Evolutionary conservation across 495 filamentous ascomycete species (phyloP).

Genomic region (Hyphodiscus hymeniophilus): DNA sequence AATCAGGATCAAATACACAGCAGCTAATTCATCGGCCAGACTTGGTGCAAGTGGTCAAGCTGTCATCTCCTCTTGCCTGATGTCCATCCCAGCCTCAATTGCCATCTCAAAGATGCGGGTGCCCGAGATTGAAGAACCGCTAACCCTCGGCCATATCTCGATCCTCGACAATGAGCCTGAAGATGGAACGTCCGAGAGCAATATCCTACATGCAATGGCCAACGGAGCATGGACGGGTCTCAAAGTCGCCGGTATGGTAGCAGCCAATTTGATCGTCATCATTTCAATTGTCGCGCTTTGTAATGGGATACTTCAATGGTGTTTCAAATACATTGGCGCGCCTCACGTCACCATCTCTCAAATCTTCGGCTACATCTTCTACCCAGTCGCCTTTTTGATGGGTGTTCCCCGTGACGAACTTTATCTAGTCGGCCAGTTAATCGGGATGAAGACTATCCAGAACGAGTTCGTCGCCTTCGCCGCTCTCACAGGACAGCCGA

Average conservation of each 20-base stretch:
- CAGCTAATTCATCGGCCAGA: too few species aligned
- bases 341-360: conserved; percentile 59
- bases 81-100: conserved; percentile 85
- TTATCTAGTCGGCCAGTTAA: conserved; percentile 65
- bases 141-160: conserved; percentile 70
- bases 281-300: conserved; percentile 69
- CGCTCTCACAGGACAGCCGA: conserved; percentile 35
- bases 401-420: conserved; percentile 74
- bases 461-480: conserved; percentile 41
- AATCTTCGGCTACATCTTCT: conserved; percentile 77
- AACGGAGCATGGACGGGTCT: conserved; percentile 83
- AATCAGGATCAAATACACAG: conserved; percentile 4
- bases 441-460: conserved; percentile 75
- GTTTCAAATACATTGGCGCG: conserved; percentile 73
- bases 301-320: conserved; percentile 80
- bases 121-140: conserved; percentile 76
- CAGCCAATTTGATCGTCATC: conserved; percentile 72
- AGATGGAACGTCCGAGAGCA: conserved; percentile 40
- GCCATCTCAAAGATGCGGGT: conserved; percentile 82
- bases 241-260: conserved; percentile 82
- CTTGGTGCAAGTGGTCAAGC: too few species aligned
- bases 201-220: conserved; percentile 77
- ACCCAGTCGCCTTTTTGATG: conserved; percentile 76
- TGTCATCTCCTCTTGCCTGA: conserved; percentile 83
- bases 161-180: conserved; percentile 63